Evolutionary conservation across 2,329 filamentous ascomycete genomes (phyloP), one percentile per base, ranked within the genome.

Genomic region (Drechslera avenae): DNA sequence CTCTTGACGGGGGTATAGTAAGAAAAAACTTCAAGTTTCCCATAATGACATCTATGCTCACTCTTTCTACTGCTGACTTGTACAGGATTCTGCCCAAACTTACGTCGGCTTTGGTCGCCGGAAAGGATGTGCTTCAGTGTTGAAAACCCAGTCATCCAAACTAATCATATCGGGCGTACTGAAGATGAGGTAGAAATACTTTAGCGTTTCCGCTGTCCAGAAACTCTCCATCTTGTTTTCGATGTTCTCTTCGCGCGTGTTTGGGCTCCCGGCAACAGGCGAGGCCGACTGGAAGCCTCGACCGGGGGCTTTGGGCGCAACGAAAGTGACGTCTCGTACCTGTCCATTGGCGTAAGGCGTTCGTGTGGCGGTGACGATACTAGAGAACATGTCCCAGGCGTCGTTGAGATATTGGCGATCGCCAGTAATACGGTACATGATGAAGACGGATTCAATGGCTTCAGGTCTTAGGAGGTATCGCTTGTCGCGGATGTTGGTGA

Each of bases 371-470:
- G 71, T 64, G 14, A 71, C 63, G 33, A 80, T 74, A 7, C 70
- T 62, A n/a, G 59, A 61, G 56, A 79, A 80, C 77, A 81, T 80
- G 13, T 75, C 67, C 78, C 78, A 81, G 3, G 78, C 78, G 12
- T 67, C 65, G 7, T 79, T 75, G 17, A 74, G 62, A 26, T 75
- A 73, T 48, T 64, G 71, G 26, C 71, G 71, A 46, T 83, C 76
- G 5, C 82, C 83, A 0, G 82, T 85, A 51, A 83, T 81, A 32
- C 83, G 79, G 60, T 85, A 84, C 66, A 85, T 73, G 59, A 85
- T 75, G 67, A 85, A 85, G 7, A 85, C 77, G 1, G 78, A 81
- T 61, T 86, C 83, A 51, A 86, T 82, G 2, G 83, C 82, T 68
- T 86, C 83, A 0, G 83, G 79, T 3, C 78, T 71, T 2, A 81